These are phyloP conservation scores for Rhizopogon vesiculosus DNA, from an alignment of 768 basidiomycete species.

Conservation along the genomic window DNA sequence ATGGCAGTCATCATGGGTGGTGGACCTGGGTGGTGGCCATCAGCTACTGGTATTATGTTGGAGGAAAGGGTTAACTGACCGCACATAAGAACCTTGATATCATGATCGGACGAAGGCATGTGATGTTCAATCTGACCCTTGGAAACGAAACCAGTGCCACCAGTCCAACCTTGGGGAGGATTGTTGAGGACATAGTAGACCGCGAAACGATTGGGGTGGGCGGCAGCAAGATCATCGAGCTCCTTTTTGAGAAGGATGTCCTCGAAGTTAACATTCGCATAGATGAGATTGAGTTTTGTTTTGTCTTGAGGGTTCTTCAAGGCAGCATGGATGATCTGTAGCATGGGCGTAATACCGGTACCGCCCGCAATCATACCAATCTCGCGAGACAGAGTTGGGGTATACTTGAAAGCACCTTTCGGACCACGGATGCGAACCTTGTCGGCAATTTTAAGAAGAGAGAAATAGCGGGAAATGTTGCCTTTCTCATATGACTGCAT, in stretches of 20 bases:
- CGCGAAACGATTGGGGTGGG: constrained; percentile 65
- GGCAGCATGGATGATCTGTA: constrained; percentile 94
- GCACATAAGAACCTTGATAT: constrained; percentile 85
- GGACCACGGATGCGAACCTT: constrained; percentile 91
- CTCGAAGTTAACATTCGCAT: constrained; percentile 90
- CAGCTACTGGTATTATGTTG: background rate
- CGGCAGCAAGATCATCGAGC: constrained; percentile 70
- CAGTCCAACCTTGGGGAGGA: constrained; percentile 81
- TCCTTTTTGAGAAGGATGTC: constrained; percentile 92
- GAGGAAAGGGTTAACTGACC: constrained; percentile 43
- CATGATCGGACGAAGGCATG: constrained; percentile 60
- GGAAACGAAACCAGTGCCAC: constrained; percentile 89
- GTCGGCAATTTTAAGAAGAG: constrained; percentile 81
- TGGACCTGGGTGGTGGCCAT: constrained; percentile 39
- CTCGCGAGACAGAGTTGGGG: constrained; percentile 63
- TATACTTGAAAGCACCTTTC: constrained; percentile 91
- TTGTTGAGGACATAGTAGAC: constrained; percentile 94
- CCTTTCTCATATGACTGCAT: constrained; percentile 91
- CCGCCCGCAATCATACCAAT: constrained; percentile 98
- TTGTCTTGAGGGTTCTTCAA: constrained; percentile 84
- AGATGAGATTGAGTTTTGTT: constrained; percentile 84
- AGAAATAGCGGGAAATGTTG: constrained; percentile 89
- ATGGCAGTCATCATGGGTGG: constrained; percentile 77
- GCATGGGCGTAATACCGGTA: constrained; percentile 98
- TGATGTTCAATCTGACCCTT: constrained; percentile 85